phyloP scores from a whole-genome alignment of 1,284 basidiomycete genomes.

The Irpex sp. region DNA sequence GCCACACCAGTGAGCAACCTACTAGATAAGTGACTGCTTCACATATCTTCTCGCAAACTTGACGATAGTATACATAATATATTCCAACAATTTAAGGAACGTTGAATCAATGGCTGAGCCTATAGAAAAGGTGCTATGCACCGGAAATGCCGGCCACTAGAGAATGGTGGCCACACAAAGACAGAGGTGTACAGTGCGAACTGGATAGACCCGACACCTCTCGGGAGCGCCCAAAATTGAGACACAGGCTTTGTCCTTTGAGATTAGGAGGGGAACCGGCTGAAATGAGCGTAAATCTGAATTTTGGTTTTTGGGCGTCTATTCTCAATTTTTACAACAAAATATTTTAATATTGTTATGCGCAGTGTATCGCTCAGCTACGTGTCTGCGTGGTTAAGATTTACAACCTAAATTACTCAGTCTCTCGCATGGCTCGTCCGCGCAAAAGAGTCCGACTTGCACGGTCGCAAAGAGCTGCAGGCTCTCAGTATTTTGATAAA shows the following conservation, averaged over 20 bases:
- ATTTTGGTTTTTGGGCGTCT: not conserved
- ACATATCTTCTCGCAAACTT: no score
- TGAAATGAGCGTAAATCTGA: not conserved
- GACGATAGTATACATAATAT: no score
- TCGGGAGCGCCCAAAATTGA: not conserved
- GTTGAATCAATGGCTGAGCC: no score
- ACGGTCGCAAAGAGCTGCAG: not conserved
- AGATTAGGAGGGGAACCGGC: not conserved
- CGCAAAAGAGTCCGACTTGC: not conserved
- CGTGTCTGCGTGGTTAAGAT: not conserved
- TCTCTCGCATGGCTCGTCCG: not conserved
- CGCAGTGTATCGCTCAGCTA: not conserved
- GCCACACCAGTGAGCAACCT: no score
- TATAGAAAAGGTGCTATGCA: no score
- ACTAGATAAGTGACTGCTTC: no score
- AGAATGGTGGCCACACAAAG: no score
- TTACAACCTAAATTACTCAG: not conserved
- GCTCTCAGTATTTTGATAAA: not conserved
- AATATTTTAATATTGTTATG: not conserved
- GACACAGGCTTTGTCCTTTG: not conserved
- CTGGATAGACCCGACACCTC: not conserved
- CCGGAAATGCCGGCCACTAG: no score
- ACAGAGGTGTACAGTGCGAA: not conserved
- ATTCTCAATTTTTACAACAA: not conserved
- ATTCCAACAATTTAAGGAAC: no score